phyloP scores from a whole-genome alignment of 331 rosid species.

The Quercus tomentella region DNA sequence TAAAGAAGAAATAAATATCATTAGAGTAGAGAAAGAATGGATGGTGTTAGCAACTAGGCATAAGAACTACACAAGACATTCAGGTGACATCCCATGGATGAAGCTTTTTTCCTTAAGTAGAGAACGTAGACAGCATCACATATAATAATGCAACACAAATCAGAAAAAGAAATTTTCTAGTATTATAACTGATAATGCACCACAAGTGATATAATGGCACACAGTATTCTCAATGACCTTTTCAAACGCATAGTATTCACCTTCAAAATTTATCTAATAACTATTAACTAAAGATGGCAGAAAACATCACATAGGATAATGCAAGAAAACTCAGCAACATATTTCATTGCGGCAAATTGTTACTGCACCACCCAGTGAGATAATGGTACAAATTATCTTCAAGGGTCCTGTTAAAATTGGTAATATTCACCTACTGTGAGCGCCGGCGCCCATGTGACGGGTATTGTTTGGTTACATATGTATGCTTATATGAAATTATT shows the following conservation, averaged over 20 bases:
- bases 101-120: neutral
- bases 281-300: too few species aligned
- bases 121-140: neutral
- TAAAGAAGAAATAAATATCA: conserved; percentile 4
- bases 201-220: too few species aligned
- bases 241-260: too few species aligned
- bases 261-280: too few species aligned
- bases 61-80: neutral
- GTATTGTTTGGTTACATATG: too few species aligned
- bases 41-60: neutral
- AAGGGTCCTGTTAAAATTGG: too few species aligned
- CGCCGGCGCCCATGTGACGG: too few species aligned
- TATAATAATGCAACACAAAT: neutral
- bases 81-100: neutral
- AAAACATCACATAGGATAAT: too few species aligned
- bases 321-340: neutral
- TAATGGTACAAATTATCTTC: neutral
- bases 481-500: too few species aligned
- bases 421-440: too few species aligned
- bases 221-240: too few species aligned
- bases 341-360: neutral
- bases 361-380: neutral
- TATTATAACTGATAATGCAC: neutral
- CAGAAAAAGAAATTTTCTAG: neutral
- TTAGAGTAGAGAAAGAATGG: neutral